Evolutionary conservation across 306 rosid genomes (phyloP), one percentile per base, ranked within the genome.

Genomic region (Corylus avellana): DNA sequence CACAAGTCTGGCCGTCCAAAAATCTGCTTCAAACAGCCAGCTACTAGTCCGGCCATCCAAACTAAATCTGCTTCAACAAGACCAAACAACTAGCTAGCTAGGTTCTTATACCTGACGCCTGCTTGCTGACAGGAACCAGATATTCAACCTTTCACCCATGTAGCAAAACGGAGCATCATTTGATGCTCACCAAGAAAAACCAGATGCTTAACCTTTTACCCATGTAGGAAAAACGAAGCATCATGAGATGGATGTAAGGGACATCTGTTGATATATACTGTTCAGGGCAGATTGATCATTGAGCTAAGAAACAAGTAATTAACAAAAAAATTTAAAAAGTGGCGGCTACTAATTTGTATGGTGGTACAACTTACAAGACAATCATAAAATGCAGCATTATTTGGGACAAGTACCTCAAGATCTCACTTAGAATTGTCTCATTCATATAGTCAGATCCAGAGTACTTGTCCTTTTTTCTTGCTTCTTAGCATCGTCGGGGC

Each of bases 381-480:
- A 71, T 71, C 12, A 54, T 67, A 29, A 48, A 12, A 63, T 84
- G 86, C 85, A 74, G 86, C 85, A 74, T 72, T 16, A 53, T 76
- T 71, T 76, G 64, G 86, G 87, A 83, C 87, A 90, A 84, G 85
- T 88, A 90, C 91, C 86, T 87, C 89, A 87, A 83, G 82, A 91
- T 94, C 97, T 88, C 91, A 92, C 97, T 92, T 86, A 88, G 88
- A 91, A 88, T 87, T 84, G 81, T 79, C 86, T 51, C 79, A 88
- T 87, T 94, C 97, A 92, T 83, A 87, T 84, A 81, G 92, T 88
- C 89, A 92, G 97, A 94, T 92, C 91, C 87, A 92, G 88, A 78
- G 87, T 86, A 85, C 91, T 91, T 63, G 79, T 79, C 76, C 82
- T 77, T 78, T 76, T 76, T 54, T 70, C 79, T 64, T 75, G 68